Base-by-base conservation (phyloP, 2,329 filamentous ascomycete species). In the Trichoderma afroharzianum region DNA sequence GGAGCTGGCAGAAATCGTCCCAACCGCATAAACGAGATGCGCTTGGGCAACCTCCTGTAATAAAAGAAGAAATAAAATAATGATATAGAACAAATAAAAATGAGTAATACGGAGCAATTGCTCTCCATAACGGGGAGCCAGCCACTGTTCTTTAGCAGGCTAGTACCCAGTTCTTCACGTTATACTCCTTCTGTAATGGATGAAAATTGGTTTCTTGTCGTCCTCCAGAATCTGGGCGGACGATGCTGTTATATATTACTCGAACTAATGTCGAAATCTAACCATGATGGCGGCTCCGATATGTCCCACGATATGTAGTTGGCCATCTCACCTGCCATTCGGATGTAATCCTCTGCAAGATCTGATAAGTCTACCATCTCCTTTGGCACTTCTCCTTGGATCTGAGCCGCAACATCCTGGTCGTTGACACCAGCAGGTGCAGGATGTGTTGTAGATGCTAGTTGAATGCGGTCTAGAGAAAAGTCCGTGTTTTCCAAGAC, bases 221-320 rank as follows among this genome's bases (percentile, higher is more conserved):
- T 47, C 55, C 26, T 33, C 21, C 14, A 21, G 9, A 9, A 11
- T 7, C 9, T 21, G n/a, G n/a, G 0, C 6, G 3, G 14, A 33
- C 21, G 6, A n/a, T n/a, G 66, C 26, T 50, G n/a, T 61, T 39
- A 68, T 32, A 68, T 47, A 68, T 68, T 50, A 26, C n/a, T 61
- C 36, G 55, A 47, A 43, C 66, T 68, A 32, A 68, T 50, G 36
- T 68, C 66, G 30, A 68, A 68, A 50, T 68, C 55, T 26, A 68
- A 61, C 66, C 66, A 68, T 8, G 66, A 47, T 4, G 39, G 66
- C 26, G 55, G 66, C 28, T 68, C 66, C n/a, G 66, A 68, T 24
- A 68, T 68, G 36, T 68, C 66, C 66, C 66, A 68, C 6, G 66
- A 68, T 18, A 68, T 68, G 36, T 61, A 68, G 36, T 68, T 61